Evolutionary conservation across 2,329 filamentous ascomycete genomes (phyloP).

Genomic region (Orbilia javanica): DNA sequence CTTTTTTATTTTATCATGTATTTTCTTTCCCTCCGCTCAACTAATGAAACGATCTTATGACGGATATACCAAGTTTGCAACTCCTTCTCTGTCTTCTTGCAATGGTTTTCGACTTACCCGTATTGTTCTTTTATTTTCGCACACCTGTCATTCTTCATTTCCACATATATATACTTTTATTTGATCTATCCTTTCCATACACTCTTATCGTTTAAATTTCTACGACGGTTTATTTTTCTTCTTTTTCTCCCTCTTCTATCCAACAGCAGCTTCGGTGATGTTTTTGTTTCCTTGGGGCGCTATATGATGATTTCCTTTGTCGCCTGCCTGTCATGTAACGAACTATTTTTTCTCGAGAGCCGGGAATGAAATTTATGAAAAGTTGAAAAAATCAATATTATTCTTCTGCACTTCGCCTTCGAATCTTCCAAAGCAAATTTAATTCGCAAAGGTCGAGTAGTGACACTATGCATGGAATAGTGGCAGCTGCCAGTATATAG

Average conservation of each 20-base stretch:
- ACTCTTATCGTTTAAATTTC: not conserved
- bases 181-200: not conserved
- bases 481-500: too few species aligned
- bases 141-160: slow-evolving; percentile 34
- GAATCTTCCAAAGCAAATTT: not conserved
- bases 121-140: not conserved
- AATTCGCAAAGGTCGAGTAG: too few species aligned
- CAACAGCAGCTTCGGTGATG: not conserved
- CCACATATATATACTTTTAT: slow-evolving; percentile 49
- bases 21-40: slow-evolving; percentile 19
- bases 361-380: slow-evolving; percentile 31
- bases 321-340: slow-evolving; percentile 42
- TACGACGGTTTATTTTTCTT: slow-evolving; percentile 3
- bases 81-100: not conserved
- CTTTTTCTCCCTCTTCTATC: too few species aligned
- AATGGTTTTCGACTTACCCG: slow-evolving; percentile 24
- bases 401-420: not conserved
- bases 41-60: slow-evolving; percentile 56
- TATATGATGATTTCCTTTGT: not conserved
- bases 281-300: slow-evolving; percentile 8
- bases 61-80: slow-evolving; percentile 56
- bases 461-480: too few species aligned
- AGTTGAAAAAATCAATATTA: not conserved
- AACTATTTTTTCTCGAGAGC: slow-evolving; percentile 49
- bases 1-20: slow-evolving; percentile 31